Percentiles rank a stretch among this genome's conserved stretches.
These are phyloP conservation scores for Salix caprea DNA, from an alignment of 345 rosid genomes.

Conservation along the genomic window DNA sequence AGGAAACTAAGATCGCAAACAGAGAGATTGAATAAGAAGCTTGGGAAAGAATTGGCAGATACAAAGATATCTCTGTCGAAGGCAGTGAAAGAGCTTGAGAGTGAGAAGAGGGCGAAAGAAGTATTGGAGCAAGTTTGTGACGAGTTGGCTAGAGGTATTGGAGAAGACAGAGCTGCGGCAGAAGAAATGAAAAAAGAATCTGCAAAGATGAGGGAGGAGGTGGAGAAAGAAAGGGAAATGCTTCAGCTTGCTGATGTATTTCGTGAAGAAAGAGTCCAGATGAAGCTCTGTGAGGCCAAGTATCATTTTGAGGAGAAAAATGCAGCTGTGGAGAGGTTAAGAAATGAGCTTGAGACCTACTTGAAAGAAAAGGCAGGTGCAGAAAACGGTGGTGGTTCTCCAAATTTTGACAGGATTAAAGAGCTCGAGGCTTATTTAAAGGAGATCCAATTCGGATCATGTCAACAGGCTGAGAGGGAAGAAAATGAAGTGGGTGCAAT, in stretches of 20 bases:
- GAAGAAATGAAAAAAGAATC: constrained; percentile 62
- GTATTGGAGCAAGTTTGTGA: constrained; percentile 82
- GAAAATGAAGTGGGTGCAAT: constrained; percentile 14
- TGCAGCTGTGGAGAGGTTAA: constrained; percentile 63
- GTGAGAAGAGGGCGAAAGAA: constrained; percentile 83
- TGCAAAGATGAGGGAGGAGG: constrained; percentile 58
- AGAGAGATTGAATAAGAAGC: constrained; percentile 82
- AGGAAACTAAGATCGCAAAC: constrained; percentile 60
- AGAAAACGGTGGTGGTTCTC: constrained; percentile 35
- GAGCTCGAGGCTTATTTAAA: constrained; percentile 56
- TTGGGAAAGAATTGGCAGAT: constrained; percentile 66
- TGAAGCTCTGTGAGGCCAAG: constrained; percentile 88
- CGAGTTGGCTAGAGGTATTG: constrained; percentile 71
- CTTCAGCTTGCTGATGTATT: constrained; percentile 84
- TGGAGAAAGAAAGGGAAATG: constrained; percentile 95
- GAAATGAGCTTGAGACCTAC: constrained; percentile 59
- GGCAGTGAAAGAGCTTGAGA: constrained; percentile 51
- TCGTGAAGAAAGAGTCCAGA: constrained; percentile 93
- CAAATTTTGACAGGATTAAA: constrained; percentile 36
- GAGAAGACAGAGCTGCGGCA: constrained; percentile 58
- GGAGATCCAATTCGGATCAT: constrained; percentile 25
- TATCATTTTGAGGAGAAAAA: constrained; percentile 86
- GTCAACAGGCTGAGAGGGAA: constrained; percentile 14
- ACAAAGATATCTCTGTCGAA: constrained; percentile 40
- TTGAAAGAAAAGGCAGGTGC: constrained; percentile 28